These are phyloP conservation scores for Ammopiptanthus mongolicus DNA, from an alignment of 306 rosid species.

Conservation along the genomic window DNA sequence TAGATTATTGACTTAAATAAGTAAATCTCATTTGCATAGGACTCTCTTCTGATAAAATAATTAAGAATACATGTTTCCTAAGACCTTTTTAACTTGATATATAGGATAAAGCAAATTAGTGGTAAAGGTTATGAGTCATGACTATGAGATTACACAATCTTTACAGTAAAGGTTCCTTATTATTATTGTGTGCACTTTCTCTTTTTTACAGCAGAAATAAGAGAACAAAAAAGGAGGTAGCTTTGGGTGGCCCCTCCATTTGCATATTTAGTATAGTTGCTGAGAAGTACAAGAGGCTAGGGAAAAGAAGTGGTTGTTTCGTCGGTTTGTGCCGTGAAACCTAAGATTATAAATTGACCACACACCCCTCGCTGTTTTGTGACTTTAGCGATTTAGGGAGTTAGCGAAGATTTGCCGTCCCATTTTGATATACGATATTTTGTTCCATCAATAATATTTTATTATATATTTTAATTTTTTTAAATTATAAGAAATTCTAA, in stretches of 20 bases:
- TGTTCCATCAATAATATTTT: no score
- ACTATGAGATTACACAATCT: background rate
- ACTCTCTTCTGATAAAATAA: background rate
- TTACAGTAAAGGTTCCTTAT: constrained; percentile 13
- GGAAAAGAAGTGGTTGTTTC: constrained; percentile 42
- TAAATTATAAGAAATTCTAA: no score
- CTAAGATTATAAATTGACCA: constrained; percentile 46
- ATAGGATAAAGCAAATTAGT: background rate
- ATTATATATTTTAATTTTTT: no score
- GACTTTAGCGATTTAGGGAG: no score
- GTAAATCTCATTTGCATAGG: background rate
- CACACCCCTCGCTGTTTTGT: constrained; percentile 17
- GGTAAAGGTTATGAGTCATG: background rate
- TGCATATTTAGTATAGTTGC: constrained; percentile 26
- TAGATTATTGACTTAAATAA: background rate
- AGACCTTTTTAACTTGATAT: background rate
- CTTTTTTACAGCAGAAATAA: background rate
- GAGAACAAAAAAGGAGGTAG: background rate
- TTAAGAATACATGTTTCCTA: background rate
- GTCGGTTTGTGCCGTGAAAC: constrained; percentile 46
- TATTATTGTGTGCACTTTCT: constrained; percentile 2
- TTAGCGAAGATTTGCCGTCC: no score
- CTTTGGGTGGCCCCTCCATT: constrained; percentile 28
- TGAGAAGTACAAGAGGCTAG: constrained; percentile 44
- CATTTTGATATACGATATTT: no score